Evolutionary conservation across 176 grass and related monocot genomes (phyloP), one percentile per base, ranked within the genome.

Genomic region (Oryza punctata): DNA sequence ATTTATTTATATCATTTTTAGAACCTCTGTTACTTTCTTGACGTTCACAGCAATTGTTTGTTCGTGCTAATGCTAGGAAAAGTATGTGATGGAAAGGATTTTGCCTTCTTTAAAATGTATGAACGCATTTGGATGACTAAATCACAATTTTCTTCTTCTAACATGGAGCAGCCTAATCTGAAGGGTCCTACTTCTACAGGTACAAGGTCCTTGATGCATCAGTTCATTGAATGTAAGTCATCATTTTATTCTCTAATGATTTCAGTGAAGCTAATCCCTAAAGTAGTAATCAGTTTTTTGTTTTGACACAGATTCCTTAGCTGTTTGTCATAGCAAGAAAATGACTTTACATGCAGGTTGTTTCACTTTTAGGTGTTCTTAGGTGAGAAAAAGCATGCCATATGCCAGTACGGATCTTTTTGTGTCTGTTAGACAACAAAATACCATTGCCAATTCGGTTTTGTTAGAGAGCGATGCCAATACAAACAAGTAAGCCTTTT

Each of bases 351-450:
- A 83, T 84, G 74, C 63, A 18, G 29, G 29, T 35, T 79, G 63
- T 83, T 79, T 83, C 75, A 27, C 80, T 84, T 90, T 87, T 84
- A 90, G 89, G 79, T 87, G 80, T 45, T 84, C 14, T 40, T 87
- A 83, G 89, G 89, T 90, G 79, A 78, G 89, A 90, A 90, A 83
- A 87, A 44, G 3, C 69, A 75, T 26, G 69, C 23, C 73, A 66
- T 26, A 66, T 26, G 37, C 28, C 45, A 49, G 9, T 29, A 84
- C 12, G 30, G 13, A 76, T 75, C 63, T 16, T 67, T 67, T 68
- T 63, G 50, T 49, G 59, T 54, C 71, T 85, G 74, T 85, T 63
- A 70, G 66, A 78, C 26, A 85, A 40, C 38, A 61, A 61, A 70
- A 46, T 23, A 49, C 6, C 13, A 32, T 50, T 78, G 49, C 7